A percentile compares a stretch with the other conserved stretches of the same genome.
These are phyloP conservation scores for Thalassiosira allenii DNA, from an alignment of 352 stramenopile species.

Conservation along the genomic window DNA sequence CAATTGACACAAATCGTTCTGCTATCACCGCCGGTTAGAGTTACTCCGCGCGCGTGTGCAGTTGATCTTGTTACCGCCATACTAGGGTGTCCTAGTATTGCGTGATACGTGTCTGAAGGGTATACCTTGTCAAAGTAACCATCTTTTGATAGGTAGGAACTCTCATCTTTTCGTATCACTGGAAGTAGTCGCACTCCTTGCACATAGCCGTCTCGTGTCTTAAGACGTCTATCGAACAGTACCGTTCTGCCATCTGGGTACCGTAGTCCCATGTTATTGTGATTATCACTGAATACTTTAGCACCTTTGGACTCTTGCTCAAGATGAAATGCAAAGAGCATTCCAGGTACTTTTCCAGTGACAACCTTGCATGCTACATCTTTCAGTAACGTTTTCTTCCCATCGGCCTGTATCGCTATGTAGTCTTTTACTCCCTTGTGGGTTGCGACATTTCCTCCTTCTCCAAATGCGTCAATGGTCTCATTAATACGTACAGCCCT, in stretches of 20 bases:
- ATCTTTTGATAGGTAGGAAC: too few relatives aligned
- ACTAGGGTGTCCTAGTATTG: neutral
- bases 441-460: too few relatives aligned
- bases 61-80: neutral
- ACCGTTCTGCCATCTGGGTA: neutral
- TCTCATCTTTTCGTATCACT: neutral
- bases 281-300: neutral
- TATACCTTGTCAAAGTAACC: neutral
- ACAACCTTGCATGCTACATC: too few relatives aligned
- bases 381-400: too few relatives aligned
- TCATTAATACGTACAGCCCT: too few relatives aligned
- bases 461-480: too few relatives aligned
- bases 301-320: neutral
- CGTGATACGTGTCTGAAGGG: neutral
- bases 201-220: neutral
- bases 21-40: too few relatives aligned
- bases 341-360: too few relatives aligned
- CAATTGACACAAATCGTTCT: slow-evolving; percentile 49
- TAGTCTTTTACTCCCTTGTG: too few relatives aligned
- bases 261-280: neutral
- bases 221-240: neutral
- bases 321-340: too few relatives aligned
- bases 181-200: neutral
- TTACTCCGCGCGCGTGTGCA: neutral
- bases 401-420: neutral